Evolutionary conservation across 306 rosid genomes (phyloP).

Genomic region (Macrotyloma uniflorum): DNA sequence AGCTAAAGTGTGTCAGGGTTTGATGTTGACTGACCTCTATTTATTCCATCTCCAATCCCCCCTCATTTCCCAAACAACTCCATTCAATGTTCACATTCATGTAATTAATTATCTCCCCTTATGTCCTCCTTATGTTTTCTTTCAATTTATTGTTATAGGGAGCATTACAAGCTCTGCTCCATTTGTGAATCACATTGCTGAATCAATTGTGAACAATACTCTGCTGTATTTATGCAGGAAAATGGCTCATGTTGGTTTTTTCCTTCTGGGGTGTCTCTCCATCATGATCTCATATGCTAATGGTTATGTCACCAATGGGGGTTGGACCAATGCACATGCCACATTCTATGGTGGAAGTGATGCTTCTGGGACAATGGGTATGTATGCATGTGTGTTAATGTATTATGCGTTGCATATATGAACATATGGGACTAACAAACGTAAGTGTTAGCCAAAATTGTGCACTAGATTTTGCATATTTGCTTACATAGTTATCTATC

Average conservation of each 20-base stretch:
- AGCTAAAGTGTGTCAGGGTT: conserved; percentile 48
- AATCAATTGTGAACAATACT: conserved; percentile 1
- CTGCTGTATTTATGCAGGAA: conserved; percentile 48
- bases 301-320: conserved; percentile 51
- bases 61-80: conserved; percentile 46
- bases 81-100: conserved; percentile 34
- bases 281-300: conserved; percentile 45
- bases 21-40: conserved; percentile 70
- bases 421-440: neutral
- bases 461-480: neutral
- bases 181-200: conserved; percentile 26
- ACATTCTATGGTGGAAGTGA: conserved; percentile 89
- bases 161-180: too few species aligned
- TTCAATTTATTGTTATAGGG: neutral
- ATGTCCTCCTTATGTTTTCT: neutral
- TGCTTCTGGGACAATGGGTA: conserved; percentile 94
- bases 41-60: conserved; percentile 54
- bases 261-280: conserved; percentile 50
- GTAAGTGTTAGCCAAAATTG: neutral
- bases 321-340: conserved; percentile 84
- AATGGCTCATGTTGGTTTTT: conserved; percentile 53
- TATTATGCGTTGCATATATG: neutral
- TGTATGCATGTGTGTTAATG: neutral
- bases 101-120: conserved; percentile 38
- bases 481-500: neutral